Conservation (phyloP, 768 basidiomycete genomes). For the Glaciozyma martinii region DNA sequence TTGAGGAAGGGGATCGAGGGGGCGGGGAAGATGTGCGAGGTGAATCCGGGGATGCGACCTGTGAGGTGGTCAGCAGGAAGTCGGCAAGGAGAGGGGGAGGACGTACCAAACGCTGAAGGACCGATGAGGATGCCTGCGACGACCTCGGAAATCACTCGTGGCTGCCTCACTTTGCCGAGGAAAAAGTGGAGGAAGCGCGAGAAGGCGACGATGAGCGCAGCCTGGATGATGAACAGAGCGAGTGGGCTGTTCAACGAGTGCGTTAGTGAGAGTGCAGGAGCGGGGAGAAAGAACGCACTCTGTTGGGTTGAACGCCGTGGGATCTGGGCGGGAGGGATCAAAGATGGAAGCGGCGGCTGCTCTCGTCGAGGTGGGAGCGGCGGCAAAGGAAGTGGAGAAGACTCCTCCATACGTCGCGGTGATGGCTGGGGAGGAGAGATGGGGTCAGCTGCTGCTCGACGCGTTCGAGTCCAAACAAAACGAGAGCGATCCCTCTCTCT, state of each 20-base stretch:
- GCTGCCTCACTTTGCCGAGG: slow-evolving; percentile 68
- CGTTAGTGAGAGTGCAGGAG: not conserved
- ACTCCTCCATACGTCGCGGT: slow-evolving; percentile 2
- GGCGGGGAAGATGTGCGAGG: slow-evolving; percentile 68
- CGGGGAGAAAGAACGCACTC: slow-evolving; percentile 4
- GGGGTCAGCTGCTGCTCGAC: not conserved
- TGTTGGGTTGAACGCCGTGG: slow-evolving; percentile 7
- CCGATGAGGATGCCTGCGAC: slow-evolving; percentile 83
- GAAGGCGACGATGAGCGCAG: slow-evolving; percentile 61
- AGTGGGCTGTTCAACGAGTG: slow-evolving; percentile 6
- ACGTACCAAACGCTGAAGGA: slow-evolving; percentile 41
- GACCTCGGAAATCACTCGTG: slow-evolving; percentile 59
- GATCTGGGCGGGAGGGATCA: slow-evolving; percentile 15
- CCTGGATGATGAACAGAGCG: slow-evolving; percentile 27
- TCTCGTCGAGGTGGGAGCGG: not conserved
- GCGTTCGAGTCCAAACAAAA: too few species aligned
- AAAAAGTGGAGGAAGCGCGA: slow-evolving; percentile 62
- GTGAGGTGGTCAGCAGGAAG: not conserved
- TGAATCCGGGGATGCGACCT: slow-evolving; percentile 63
- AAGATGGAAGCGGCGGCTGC: slow-evolving; percentile 16
- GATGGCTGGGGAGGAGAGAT: slow-evolving; percentile 5
- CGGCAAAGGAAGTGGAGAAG: slow-evolving; percentile 8
- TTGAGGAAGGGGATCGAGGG: slow-evolving; percentile 56
- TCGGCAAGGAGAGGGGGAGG: not conserved
- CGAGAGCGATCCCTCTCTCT: too few species aligned